Evolutionary conservation across 805 yeast species (phyloP), one percentile per base, ranked within the genome.

Genomic region (Zygotorulaspora florentina): DNA sequence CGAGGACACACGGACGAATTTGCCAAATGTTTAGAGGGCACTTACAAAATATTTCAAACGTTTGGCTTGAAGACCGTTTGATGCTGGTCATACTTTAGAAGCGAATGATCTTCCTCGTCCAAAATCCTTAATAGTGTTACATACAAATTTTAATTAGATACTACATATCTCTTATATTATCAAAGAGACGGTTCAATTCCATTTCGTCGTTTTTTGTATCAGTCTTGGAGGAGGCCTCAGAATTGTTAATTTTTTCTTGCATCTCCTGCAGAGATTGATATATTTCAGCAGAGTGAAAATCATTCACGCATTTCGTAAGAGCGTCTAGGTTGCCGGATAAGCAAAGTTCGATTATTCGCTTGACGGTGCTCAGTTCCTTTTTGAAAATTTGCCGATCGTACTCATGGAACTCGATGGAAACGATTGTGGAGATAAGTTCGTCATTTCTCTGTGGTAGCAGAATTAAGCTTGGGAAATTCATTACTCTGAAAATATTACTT

Each of bases 401-500:
- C 13, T 30, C 16, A 23, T 35, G 38, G 16, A 47, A 39, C n/a
- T 43, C 45, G 39, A 47, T 23, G 13, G 33, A 30, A 9, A 39
- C 44, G 30, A 40, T n/a, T 7, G 25, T 25, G 11, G 45, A 38
- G 31, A 35, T 44, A 15, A 26, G 2, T 20, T 36, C 31, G 30
- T 39, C 34, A 10, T 39, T 17, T 18, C 39, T 30, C 13, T 34
- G 47, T 20, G 46, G 13, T 30, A 43, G 34, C 29, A 47, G 30
- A 13, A 40, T 34, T 18, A 51, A 29, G 15, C 51, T 43, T 27
- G 58, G 58, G 11, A 37, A 42, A 11, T 40, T 27, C 20, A 41
- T 27, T 27, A 52, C 38, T 34, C 50, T 51, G 43, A 55, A 46
- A 40, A 13, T 36, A 39, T 43, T 56, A 3, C 66, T 51, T 16